Conservation (phyloP, 345 rosid species). For the Camelina laxa region DNA sequence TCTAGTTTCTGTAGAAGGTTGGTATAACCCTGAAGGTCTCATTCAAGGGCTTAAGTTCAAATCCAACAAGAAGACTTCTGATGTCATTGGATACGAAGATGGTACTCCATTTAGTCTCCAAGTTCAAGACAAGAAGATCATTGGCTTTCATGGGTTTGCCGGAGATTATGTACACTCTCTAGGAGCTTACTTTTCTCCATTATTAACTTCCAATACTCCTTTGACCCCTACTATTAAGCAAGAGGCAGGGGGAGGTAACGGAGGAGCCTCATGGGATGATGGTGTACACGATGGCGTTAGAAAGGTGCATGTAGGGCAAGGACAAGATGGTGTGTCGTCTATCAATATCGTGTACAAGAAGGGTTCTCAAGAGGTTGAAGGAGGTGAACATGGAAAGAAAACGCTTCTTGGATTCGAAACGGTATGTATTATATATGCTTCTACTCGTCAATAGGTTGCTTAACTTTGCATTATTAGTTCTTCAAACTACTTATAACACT, state of each 20-base stretch:
- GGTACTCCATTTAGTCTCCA: constrained; percentile 34
- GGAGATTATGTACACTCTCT: constrained; percentile 22
- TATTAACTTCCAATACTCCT: background rate
- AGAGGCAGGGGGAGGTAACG: background rate
- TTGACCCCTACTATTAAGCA: too few species aligned
- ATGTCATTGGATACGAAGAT: constrained; percentile 16
- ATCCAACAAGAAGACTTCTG: constrained; percentile 29
- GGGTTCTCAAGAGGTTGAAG: constrained; percentile 23
- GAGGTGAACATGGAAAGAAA: constrained; percentile 33
- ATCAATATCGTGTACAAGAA: constrained; percentile 30
- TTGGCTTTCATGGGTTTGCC: constrained; percentile 23
- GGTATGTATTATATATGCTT: background rate
- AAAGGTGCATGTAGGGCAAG: constrained; percentile 33
- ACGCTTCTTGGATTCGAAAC: constrained; percentile 30
- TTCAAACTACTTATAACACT: background rate
- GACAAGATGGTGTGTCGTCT: constrained; percentile 24
- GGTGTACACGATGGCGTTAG: constrained; percentile 35
- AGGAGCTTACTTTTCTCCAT: constrained; percentile 34
- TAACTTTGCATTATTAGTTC: background rate
- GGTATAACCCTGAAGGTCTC: constrained; percentile 8
- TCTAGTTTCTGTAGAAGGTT: constrained; percentile 33
- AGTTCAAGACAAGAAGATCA: constrained; percentile 28
- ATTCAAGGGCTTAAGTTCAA: constrained; percentile 32
- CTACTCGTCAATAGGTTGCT: background rate
- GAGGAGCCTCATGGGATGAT: constrained; percentile 37